Conservation (phyloP, 106 monocot genomes). For the Vanilla planifolia region DNA sequence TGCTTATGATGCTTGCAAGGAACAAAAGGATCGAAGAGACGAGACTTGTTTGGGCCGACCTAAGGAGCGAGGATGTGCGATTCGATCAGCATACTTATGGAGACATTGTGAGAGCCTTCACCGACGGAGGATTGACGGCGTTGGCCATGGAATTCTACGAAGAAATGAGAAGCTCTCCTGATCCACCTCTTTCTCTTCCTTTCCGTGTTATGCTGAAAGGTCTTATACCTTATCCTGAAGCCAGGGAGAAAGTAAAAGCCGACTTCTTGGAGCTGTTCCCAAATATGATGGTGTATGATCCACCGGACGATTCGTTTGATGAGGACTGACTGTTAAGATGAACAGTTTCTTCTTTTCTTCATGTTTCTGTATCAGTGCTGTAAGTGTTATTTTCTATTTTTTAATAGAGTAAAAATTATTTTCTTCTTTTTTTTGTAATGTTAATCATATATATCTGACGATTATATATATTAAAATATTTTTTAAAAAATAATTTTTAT, state of each 20-base stretch:
- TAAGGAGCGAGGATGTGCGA: slow-evolving; percentile 56
- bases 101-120: slow-evolving; percentile 80
- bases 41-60: slow-evolving; percentile 64
- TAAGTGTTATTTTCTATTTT: too few relatives aligned
- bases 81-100: slow-evolving; percentile 98
- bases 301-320: slow-evolving; percentile 56
- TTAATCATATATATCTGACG: too few relatives aligned
- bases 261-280: slow-evolving; percentile 92
- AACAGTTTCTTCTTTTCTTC: too few relatives aligned
- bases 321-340: neutral
- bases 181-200: slow-evolving; percentile 76
- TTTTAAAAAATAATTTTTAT: too few relatives aligned
- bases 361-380: too few relatives aligned
- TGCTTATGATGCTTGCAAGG: slow-evolving; percentile 89
- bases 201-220: slow-evolving; percentile 94
- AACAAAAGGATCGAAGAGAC: slow-evolving; percentile 65
- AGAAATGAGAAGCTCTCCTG: slow-evolving; percentile 82
- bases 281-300: slow-evolving; percentile 74
- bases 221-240: slow-evolving; percentile 68
- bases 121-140: slow-evolving; percentile 53
- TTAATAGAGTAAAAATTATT: too few relatives aligned
- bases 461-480: too few relatives aligned
- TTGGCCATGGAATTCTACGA: slow-evolving; percentile 89
- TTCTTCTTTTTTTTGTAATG: too few relatives aligned
- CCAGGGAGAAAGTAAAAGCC: slow-evolving; percentile 68